phyloP scores from a whole-genome alignment of 345 rosid species.

The Durio zibethinus region DNA sequence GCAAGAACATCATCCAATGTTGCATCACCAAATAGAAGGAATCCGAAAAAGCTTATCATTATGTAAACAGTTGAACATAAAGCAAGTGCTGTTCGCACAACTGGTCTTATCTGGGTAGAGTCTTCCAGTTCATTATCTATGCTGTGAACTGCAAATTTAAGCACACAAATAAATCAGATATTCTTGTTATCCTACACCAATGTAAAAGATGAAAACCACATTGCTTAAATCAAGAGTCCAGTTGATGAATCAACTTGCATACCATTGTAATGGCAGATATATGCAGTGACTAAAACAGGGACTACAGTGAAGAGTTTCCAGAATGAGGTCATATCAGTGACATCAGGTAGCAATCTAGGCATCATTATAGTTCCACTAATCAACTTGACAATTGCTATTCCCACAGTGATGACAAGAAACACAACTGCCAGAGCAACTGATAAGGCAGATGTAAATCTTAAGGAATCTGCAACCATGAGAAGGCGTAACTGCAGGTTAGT shows the following conservation, averaged over 20 bases:
- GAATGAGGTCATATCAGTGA: slow-evolving; percentile 65
- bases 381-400: slow-evolving; percentile 64
- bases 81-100: slow-evolving; percentile 65
- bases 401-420: slow-evolving; percentile 70
- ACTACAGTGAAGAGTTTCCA: slow-evolving; percentile 84
- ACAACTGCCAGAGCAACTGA: slow-evolving; percentile 80
- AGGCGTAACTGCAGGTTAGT: slow-evolving; percentile 1
- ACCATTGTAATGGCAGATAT: slow-evolving; percentile 88
- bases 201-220: neutral
- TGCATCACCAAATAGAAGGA: slow-evolving; percentile 79
- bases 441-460: slow-evolving; percentile 82
- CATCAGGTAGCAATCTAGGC: slow-evolving; percentile 79
- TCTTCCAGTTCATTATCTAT: slow-evolving; percentile 88
- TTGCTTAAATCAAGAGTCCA: neutral
- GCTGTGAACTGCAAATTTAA: slow-evolving; percentile 66
- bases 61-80: slow-evolving; percentile 74
- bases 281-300: slow-evolving; percentile 91
- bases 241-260: slow-evolving; percentile 11
- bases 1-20: slow-evolving; percentile 88
- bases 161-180: slow-evolving; percentile 15
- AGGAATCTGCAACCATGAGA: slow-evolving; percentile 62
- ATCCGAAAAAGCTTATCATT: slow-evolving; percentile 76
- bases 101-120: slow-evolving; percentile 54
- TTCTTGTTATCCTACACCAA: neutral
- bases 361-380: slow-evolving; percentile 52